Base-by-base conservation (phyloP, 768 basidiomycete species). In the Leucocoprinus sp. region DNA sequence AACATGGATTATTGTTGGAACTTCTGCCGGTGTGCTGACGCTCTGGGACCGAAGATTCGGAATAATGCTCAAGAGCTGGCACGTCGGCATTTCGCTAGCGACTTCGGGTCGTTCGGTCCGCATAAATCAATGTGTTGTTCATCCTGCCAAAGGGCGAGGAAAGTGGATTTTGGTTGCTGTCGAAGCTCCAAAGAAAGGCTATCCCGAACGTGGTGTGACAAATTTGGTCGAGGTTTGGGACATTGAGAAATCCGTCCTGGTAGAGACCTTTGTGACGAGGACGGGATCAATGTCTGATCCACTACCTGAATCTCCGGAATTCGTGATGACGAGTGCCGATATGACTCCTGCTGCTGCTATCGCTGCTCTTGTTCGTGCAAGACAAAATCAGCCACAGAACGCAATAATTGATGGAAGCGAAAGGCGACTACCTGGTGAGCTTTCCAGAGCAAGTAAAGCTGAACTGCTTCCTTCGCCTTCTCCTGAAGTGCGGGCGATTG, bases 11-110 rank as follows among this genome's bases (percentile, higher is more conserved):
- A 70, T 96, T 9, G 81, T 87, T 14, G 95, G 90, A 2, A 96
- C 95, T 1, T 78, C 84, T 2, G 78, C 76, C 1, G 96, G 95
- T 4, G 78, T 84, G 11, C 65, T 98, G 9, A 81, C 87, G 0
- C 71, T 99, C 2, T 99, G 93, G 93, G 96, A 99, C 64, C 79
- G 91, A 34, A 84, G 95, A 8, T 99, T 98, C 54, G 93, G 93
- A 1, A 68, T 97, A 15, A 67, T 85, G 3, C 70, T 98, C 52
- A 87, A 86, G 60, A 88, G 82, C 49, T 97, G 95, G 93, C 78
- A 80, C 55, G 80, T 80, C 5, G 80, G 80, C 8, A 68, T 70
- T 5, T 70, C 75, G 3, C 67, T 72, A 8, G 66, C 67, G 2
- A 22, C 50, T 28, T 34, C 47, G 7, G 77, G 77, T 2, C 64